Base-by-base conservation (phyloP, 2,329 filamentous ascomycete genomes). In the Cordyceps sp. region DNA sequence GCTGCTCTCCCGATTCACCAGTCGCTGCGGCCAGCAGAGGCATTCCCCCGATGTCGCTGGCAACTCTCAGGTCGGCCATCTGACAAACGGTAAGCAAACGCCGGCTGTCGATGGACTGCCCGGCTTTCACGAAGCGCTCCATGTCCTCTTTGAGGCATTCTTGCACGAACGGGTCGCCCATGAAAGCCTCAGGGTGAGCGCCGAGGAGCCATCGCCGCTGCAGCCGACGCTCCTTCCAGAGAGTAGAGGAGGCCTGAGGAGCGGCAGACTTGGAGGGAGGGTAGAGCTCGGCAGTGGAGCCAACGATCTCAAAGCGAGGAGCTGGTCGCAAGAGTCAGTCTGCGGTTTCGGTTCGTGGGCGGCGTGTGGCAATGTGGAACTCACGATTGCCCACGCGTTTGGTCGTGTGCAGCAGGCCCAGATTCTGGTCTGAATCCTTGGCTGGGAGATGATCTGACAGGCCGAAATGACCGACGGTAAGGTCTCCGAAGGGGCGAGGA, bases 1-100 rank as follows among this genome's bases (percentile, higher is more conserved):
- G 51, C 2, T 68, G 52, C 39, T 75, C 66, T 2, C 71, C 69
- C 12, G 61, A 63, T 30, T 63, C 59, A n/a, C 77, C 77, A 3
- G 63, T 56, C 5, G 56, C 62, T 43, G 55, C 63, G 38, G 57
- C 68, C 37, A 63, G 57, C 41, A 56, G 48, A 2, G 55, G 50
- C 10, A 49, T 48, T 13, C 44, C 47, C 2, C 35, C 39, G 21
- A 40, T 29, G 21, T 33, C 44, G 19, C 35, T 42, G 4, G 45
- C 41, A 14, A 49, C 35, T 25, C 52, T 57, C 14, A 52, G 37
- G 39, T 69, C 56, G 2, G 55, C 48, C 39, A 72, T 59, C 35
- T 69, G 63, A 2, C 75, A 75, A 19, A 71, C 55, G 3, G 66
- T 63, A 16, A 82, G 56, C 5, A 77, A 33, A 3, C 46, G 39